Evolutionary conservation across 768 basidiomycete species (phyloP), one percentile per base, ranked within the genome.

Genomic region (Lactarius evosmus): DNA sequence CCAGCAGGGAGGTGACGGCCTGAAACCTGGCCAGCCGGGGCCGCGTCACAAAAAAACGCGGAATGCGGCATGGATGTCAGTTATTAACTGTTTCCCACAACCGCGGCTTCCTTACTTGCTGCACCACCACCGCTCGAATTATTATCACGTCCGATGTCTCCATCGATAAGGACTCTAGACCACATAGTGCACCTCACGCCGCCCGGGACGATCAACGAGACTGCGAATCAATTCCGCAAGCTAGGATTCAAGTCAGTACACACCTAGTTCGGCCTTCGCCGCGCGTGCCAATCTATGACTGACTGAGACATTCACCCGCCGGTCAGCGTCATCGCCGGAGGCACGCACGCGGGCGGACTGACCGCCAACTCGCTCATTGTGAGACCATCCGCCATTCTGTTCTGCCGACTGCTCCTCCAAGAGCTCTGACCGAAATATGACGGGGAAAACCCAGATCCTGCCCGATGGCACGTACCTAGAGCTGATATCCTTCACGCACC

Each of bases 161-260:
- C 72, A 30, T 75, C 76, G 19, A 83, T 81, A 2, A 75, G 72
- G 50, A 80, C 73, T 32, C 70, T 89, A 12, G 89, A 91, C 66
- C 89, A 91, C 67, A 83, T 91, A 61, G 81, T 91, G 0, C 84
- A 89, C 70, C 76, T 91, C n/a, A 85, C 85, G 0, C 83, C 87
- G 0, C 85, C 87, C 1, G 85, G 82, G 0, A 78, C 83, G 0
- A 76, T 89, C 11, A 70, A 78, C 22, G 72, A 80, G 36, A 79
- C 78, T 25, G 76, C 83, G 0, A 71, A 79, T 25, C 80, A 83
- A 52, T 89, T 87, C 65, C 75, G 76, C 22, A 69, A 78, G n/a
- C 73, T 87, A 4, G 89, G 88, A 6, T 89, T 91, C 80, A 82
- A 77, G 89, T 89, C 66, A 62, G 80, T 67, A 7, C 34, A 29